Evolutionary conservation across 1,284 basidiomycete genomes (phyloP).

Genomic region (Leccinum pallidistipes): DNA sequence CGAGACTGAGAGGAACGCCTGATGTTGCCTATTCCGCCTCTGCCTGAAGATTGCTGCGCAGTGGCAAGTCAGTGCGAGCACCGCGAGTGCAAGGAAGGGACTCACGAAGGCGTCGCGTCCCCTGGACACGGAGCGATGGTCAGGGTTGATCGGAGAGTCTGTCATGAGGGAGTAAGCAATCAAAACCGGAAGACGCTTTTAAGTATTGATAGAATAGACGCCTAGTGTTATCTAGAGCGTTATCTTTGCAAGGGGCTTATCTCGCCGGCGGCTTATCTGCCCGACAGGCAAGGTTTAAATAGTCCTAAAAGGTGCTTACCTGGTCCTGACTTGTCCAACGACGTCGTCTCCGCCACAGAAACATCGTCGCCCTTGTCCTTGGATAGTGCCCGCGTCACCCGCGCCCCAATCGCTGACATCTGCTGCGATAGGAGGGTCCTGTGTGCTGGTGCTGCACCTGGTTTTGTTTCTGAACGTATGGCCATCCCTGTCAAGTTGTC

Average conservation of each 20-base stretch:
- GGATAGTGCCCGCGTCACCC: slow-evolving; percentile 18
- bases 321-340: slow-evolving; percentile 9
- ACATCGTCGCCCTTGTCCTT: slow-evolving; percentile 9
- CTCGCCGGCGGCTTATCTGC: slow-evolving; percentile 19
- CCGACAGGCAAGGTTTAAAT: slow-evolving; percentile 11
- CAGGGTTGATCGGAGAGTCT: slow-evolving; percentile 17
- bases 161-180: slow-evolving; percentile 22
- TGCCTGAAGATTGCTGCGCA: slow-evolving; percentile 54
- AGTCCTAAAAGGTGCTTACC: slow-evolving; percentile 13
- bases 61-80: not conserved
- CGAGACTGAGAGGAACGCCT: slow-evolving; percentile 45
- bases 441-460: slow-evolving; percentile 10
- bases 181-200: not conserved
- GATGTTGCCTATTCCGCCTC: slow-evolving; percentile 71
- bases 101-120: slow-evolving; percentile 44
- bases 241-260: slow-evolving; percentile 25
- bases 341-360: slow-evolving; percentile 9
- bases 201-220: not conserved
- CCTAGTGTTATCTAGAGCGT: slow-evolving; percentile 21
- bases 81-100: not conserved
- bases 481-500: slow-evolving; percentile 12
- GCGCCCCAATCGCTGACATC: slow-evolving; percentile 25
- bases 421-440: slow-evolving; percentile 19
- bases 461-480: slow-evolving; percentile 3
- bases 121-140: slow-evolving; percentile 42